A percentile compares a stretch with the other conserved stretches of the same genome.
Conservation (phyloP, 495 filamentous ascomycete genomes). For the Parathielavia hyrcaniae region DNA sequence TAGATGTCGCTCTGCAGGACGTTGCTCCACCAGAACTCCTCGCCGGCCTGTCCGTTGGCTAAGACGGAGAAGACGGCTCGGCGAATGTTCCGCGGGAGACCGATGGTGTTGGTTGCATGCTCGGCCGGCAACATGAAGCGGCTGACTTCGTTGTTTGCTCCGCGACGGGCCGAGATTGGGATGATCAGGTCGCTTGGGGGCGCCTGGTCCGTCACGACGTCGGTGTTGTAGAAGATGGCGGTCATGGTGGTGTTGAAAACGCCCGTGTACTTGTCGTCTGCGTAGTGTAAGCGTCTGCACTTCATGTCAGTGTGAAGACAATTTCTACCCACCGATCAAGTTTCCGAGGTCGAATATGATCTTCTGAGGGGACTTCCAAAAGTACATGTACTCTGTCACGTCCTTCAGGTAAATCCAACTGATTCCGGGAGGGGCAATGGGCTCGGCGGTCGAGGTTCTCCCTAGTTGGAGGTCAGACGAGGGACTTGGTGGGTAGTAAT, state of each 20-base stretch:
- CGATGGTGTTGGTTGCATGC: slow-evolving; percentile 54
- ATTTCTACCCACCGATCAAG: slow-evolving; percentile 40
- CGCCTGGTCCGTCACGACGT: slow-evolving; percentile 33
- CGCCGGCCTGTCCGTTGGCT: slow-evolving; percentile 67
- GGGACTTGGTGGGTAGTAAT: too few species aligned
- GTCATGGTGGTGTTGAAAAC: slow-evolving; percentile 76
- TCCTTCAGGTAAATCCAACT: slow-evolving; percentile 75
- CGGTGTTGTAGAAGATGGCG: slow-evolving; percentile 61
- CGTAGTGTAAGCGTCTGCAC: neutral
- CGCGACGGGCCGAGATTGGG: slow-evolving; percentile 62
- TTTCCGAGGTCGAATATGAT: slow-evolving; percentile 83
- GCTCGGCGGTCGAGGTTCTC: slow-evolving; percentile 83
- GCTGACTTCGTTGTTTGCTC: slow-evolving; percentile 51
- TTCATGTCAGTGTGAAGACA: neutral
- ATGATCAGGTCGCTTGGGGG: slow-evolving; percentile 61
- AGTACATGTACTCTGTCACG: slow-evolving; percentile 63
- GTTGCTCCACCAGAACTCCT: slow-evolving; percentile 91
- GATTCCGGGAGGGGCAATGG: slow-evolving; percentile 60
- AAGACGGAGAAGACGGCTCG: slow-evolving; percentile 71
- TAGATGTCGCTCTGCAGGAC: slow-evolving; percentile 57
- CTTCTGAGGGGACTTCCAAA: slow-evolving; percentile 64
- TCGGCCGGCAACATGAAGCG: slow-evolving; percentile 63
- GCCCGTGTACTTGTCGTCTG: slow-evolving; percentile 67
- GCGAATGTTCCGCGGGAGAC: slow-evolving; percentile 54
- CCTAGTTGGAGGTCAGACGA: slow-evolving; percentile 1